A percentile compares a stretch with the other conserved stretches of the same genome.
Conservation (phyloP, 1,139 yeast species). For the Yarrowia galli region DNA sequence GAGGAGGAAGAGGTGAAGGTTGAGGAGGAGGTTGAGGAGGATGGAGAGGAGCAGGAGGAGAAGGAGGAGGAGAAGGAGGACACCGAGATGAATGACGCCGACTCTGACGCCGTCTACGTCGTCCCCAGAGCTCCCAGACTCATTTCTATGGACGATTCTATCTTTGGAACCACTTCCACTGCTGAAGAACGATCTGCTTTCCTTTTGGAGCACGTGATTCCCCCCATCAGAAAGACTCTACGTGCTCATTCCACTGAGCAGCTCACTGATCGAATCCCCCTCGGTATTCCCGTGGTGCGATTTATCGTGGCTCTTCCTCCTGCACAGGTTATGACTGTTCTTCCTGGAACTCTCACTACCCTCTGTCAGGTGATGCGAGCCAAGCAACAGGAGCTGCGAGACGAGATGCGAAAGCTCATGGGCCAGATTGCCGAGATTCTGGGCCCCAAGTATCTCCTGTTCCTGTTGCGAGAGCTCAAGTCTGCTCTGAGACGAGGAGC, state of each 20-base stretch:
- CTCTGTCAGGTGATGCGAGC: slow-evolving; percentile 89
- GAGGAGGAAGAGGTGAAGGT: slow-evolving; percentile 38
- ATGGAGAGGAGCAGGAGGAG: slow-evolving; percentile 9
- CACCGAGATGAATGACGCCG: background rate
- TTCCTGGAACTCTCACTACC: slow-evolving; percentile 84
- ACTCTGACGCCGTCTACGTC: slow-evolving; percentile 3
- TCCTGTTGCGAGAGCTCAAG: slow-evolving; percentile 77
- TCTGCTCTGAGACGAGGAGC: slow-evolving; percentile 87
- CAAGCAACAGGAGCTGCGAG: slow-evolving; percentile 87
- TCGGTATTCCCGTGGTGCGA: slow-evolving; percentile 82
- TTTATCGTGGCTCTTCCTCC: slow-evolving; percentile 69
- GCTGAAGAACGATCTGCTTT: slow-evolving; percentile 59
- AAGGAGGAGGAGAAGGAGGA: slow-evolving; percentile 41
- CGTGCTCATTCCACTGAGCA: slow-evolving; percentile 61
- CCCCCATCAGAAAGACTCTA: slow-evolving; percentile 66
- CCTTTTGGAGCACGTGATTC: slow-evolving; percentile 65
- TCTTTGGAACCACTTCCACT: slow-evolving; percentile 49
- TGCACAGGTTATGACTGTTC: slow-evolving; percentile 61
- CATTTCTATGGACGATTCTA: slow-evolving; percentile 1
- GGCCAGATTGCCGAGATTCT: slow-evolving; percentile 68
- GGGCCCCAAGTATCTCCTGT: slow-evolving; percentile 77
- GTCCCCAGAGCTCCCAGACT: slow-evolving; percentile 7
- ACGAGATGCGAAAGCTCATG: slow-evolving; percentile 79
- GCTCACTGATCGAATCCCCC: slow-evolving; percentile 73
- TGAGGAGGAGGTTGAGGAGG: slow-evolving; percentile 41